phyloP scores from a whole-genome alignment of 208 protist genomes.

The Leishmania arabica region DNA sequence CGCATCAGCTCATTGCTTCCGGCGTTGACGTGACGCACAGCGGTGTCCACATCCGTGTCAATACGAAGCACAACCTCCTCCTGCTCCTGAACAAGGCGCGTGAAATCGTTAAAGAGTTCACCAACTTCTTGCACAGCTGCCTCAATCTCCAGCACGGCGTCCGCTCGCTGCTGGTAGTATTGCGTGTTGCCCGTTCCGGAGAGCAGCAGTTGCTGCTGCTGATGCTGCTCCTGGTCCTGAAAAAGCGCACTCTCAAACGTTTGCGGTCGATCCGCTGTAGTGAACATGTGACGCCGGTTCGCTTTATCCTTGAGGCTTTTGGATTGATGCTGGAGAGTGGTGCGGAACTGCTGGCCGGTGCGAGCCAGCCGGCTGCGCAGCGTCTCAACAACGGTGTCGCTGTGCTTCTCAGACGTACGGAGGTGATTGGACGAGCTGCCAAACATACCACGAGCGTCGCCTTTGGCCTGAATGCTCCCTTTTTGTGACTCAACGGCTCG shows the following conservation, averaged over 20 bases:
- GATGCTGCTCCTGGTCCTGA: conserved; percentile 82
- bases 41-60: conserved; percentile 85
- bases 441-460: conserved; percentile 12
- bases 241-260: conserved; percentile 91
- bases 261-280: conserved; percentile 70
- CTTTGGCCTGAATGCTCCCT: conserved; percentile 1
- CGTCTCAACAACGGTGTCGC: conserved; percentile 76
- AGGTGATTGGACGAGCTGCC: conserved; percentile 23
- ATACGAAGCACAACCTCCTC: conserved; percentile 91
- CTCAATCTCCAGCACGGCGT: conserved; percentile 90
- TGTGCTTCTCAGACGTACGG: conserved; percentile 41
- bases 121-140: conserved; percentile 89
- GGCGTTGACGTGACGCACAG: conserved; percentile 88
- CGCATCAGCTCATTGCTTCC: conserved; percentile 92
- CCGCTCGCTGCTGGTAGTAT: conserved; percentile 82
- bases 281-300: conserved; percentile 81
- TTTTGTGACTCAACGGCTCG: conserved; percentile 62
- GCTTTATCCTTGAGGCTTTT: conserved; percentile 77
- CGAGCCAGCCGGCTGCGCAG: conserved; percentile 68
- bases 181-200: conserved; percentile 58
- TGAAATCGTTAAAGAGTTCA: conserved; percentile 93
- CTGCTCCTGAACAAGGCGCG: conserved; percentile 91
- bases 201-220: conserved; percentile 76
- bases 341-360: conserved; percentile 85
- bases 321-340: conserved; percentile 78